Base-by-base conservation (phyloP, 192 early-diverging fungal species). In the Linnemannia elongata region DNA sequence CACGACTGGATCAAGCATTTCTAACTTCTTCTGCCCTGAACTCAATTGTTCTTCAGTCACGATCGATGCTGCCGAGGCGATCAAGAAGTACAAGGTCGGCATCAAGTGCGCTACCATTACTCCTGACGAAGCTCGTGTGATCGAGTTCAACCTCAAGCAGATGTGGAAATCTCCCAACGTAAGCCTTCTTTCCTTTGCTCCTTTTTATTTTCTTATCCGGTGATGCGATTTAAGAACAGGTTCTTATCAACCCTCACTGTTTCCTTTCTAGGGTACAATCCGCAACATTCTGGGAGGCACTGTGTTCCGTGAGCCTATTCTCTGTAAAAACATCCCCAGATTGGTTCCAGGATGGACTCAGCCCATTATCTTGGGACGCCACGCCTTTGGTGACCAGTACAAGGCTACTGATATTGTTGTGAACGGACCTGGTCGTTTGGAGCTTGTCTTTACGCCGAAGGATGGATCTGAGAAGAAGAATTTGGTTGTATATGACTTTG, bases 51-150 rank as follows among this genome's bases (percentile, higher is more conserved):
- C 5, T 27, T 35, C 72, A 91, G 96, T 99, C 72, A 99, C 98
- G 45, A 91, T 97, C 47, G 97, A 98, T 39, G 96, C 98, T 41
- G 98, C 98, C 66, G 96, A 97, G 82, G 98, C 98, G 20, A 98
- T 98, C 90, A 95, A 95, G 88, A 96, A 97, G 93, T 97, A 98
- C 94, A 97, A 97, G 84, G 98, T 97, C 74, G 95, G 97, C 82
- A 99, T 99, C 93, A 99, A 99, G 93, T 99, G 98, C 88, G 98
- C 98, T 12, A 99, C 98, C 52, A 99, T 99, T 89, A 99, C 98
- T 33, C 97, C 98, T 18, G 98, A 99, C 87, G 95, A 96, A 72
- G 96, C 93, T 27, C 96, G 98, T 83, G 97, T 99, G 70, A 90
- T 96, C 83, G 97, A 98, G 90, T 99, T 98, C 91, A 95, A 95